Base-by-base conservation (phyloP, 495 filamentous ascomycete species). In the Trypethelium eluteriae region DNA sequence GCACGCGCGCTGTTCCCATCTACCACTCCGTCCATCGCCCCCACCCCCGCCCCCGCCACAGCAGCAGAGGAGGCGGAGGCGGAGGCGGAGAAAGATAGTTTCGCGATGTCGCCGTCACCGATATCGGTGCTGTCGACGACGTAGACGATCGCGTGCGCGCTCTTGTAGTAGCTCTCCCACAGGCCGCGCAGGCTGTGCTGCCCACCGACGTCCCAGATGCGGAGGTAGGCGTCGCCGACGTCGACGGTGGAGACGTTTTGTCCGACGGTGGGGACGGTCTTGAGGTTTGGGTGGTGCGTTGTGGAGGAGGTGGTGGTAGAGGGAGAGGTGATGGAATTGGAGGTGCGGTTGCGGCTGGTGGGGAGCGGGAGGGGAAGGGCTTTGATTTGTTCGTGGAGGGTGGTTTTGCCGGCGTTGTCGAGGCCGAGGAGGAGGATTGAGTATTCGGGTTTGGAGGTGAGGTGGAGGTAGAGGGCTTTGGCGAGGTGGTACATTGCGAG, bases 361-460 rank as follows among this genome's bases (percentile, higher is more conserved):
- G 25, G 25, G 25, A 25, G 25, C 25, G 25, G 25, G 25, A 25
- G 25, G 87, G 83, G 96, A 72, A 93, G 81, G 47, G 91, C 84
- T 79, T 96, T 96, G 74, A 97, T 89, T 74, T 96, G 91, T 68
- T 94, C 91, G 77, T 96, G 92, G 75, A 98, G 92, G 14, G 94
- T 98, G 44, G 94, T 98, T 81, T 98, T 98, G 77, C 94, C 94
- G 63, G 94, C 94, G 73, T 97, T 97, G 79, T 98, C 94, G 74
- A 98, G 88, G 63, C 94, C 94, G 70, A 98, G 89, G 62, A 98
- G 89, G 67, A 98, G 88, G 71, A 98, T 89, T 41, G 94, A 97
- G 82, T 96, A 98, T 81, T 98, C 94, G 82, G 98, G 93, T 86
- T 96, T 96, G 76, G 90, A 92, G 14, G 93, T 98, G 64, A 92